Base-by-base conservation (phyloP, 257 asterid species). In the Solanum pinnatisectum region DNA sequence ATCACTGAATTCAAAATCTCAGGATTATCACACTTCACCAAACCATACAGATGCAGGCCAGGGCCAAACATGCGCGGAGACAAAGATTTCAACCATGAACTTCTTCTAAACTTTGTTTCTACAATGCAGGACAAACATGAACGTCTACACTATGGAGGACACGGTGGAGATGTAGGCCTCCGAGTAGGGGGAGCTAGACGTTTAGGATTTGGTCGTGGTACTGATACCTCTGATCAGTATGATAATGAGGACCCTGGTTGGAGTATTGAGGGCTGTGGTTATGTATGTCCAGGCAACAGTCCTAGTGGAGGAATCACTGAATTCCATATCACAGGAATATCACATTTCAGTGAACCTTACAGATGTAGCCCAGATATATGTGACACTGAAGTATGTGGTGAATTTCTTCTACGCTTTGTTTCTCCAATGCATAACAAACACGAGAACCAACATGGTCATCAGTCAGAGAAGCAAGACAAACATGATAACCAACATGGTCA, bases 331-430 rank as follows among this genome's bases (percentile, higher is more conserved):
- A 30, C 86, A 5, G 70, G 86, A 30, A 1, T 82, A 18, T 82
- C 86, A 82, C 42, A 32, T 30, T 10, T 10, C 13, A 20, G 13
- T 30, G 86, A 67, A 82, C 84, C 90, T 76, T 88, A 39, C 81
- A 74, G 37, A 18, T 88, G 90, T 70, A 25, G 73, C 6, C 83
- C 87, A 88, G 87, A 49, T 46, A 20, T 82, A 32, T 81, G 68
- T 30, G 68, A 81, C n/a, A 30, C 10, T 18, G 42, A 46, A 46
- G 42, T 30, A 30, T 81, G 68, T 81, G 13, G 10, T 46, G 85
- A 81, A 49, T 10, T 81, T 30, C 68, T 27, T 16, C 40, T 81
- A 46, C 68, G 11, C 85, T 81, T 81, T 81, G 68, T 49, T 81
- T 46, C 27, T 46, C 27, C 68, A 25, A 25, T 1, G 84, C 84